These are phyloP conservation scores for Linderina pennispora DNA, from an alignment of 192 early-diverging fungal genomes.

Conservation along the genomic window DNA sequence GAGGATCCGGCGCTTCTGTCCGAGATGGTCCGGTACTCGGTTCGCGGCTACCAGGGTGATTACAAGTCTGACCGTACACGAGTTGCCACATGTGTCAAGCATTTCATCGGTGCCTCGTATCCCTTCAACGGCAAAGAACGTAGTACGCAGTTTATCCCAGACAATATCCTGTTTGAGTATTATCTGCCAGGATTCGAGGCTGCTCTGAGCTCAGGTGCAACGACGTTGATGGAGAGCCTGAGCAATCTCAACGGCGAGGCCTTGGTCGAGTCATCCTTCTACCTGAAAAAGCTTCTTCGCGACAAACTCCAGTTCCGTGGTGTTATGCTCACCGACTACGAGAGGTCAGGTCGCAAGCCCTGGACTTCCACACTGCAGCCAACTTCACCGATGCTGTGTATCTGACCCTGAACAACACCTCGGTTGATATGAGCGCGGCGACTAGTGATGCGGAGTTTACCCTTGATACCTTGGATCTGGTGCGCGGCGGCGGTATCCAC, in stretches of 20 bases:
- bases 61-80: slow-evolving; percentile 57
- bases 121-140: slow-evolving; percentile 45
- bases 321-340: slow-evolving; percentile 51
- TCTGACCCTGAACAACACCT: slow-evolving; percentile 48
- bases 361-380: slow-evolving; percentile 7
- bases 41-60: slow-evolving; percentile 61
- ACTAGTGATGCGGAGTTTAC: slow-evolving; percentile 42
- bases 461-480: slow-evolving; percentile 25
- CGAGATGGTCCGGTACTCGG: slow-evolving; percentile 46
- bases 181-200: slow-evolving; percentile 54
- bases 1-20: slow-evolving; percentile 54
- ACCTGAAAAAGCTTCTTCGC: slow-evolving; percentile 46
- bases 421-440: slow-evolving; percentile 50
- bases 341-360: slow-evolving; percentile 17
- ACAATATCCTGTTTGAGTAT: slow-evolving; percentile 49
- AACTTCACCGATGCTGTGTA: slow-evolving; percentile 47
- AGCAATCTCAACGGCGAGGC: slow-evolving; percentile 54
- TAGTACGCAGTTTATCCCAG: slow-evolving; percentile 5
- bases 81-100: slow-evolving; percentile 60
- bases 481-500: slow-evolving; percentile 24
- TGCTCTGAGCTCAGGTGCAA: slow-evolving; percentile 49
- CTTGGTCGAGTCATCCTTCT: slow-evolving; percentile 47
- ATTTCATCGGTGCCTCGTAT: slow-evolving; percentile 59
- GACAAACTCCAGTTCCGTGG: slow-evolving; percentile 51
- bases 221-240: slow-evolving; percentile 51